Percentiles rank a stretch among this genome's conserved stretches.
Evolutionary conservation across 306 rosid species (phyloP).

Genomic region (Casuarina glauca): DNA sequence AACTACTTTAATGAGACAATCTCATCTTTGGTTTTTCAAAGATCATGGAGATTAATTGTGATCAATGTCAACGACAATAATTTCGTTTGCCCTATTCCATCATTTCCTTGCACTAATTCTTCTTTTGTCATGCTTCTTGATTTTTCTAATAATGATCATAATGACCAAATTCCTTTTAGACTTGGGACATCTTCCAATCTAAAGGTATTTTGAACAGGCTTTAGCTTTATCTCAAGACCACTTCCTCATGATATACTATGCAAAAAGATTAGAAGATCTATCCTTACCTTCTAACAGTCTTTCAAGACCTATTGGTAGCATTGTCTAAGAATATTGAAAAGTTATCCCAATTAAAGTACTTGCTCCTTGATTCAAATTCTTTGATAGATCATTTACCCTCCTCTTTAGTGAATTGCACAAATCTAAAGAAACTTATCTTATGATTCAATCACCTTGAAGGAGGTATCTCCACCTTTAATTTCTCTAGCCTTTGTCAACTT

Average conservation of each 20-base stretch:
- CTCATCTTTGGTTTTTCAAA: conserved; percentile 1
- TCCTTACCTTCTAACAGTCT: not conserved
- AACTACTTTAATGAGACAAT: not conserved
- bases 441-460: not conserved
- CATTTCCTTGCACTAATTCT: not conserved
- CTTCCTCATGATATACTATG: conserved; percentile 13
- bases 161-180: not conserved
- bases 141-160: conserved; percentile 9
- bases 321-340: not conserved
- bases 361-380: not conserved
- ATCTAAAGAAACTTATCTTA: not conserved
- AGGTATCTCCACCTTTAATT: conserved; percentile 4
- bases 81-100: not conserved
- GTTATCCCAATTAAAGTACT: conserved; percentile 9
- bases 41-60: not conserved
- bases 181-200: conserved; percentile 18
- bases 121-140: not conserved
- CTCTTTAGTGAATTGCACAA: conserved; percentile 13
- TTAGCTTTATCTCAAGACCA: conserved; percentile 1
- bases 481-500: not conserved
- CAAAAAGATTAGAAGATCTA: not conserved
- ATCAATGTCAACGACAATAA: conserved; percentile 1
- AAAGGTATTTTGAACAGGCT: not conserved
- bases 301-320: not conserved
- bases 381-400: conserved; percentile 5